Conservation (phyloP, 345 rosid species). For the Arabis alpina region DNA sequence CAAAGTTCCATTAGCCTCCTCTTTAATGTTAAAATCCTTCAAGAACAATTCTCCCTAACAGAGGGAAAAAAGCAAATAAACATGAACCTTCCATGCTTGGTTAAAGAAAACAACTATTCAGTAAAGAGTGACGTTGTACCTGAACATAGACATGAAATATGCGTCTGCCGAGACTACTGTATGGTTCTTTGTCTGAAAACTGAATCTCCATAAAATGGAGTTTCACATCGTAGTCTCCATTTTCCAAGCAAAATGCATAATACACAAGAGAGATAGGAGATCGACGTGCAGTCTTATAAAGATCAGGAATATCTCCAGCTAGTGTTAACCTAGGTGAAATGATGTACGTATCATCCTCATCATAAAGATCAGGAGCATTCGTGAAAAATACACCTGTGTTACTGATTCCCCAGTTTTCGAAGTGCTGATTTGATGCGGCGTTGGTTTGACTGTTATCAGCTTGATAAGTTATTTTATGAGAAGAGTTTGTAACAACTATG, state of each 20-base stretch:
- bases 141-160: conserved; percentile 67
- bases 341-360: neutral
- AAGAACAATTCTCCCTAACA: conserved; percentile 22
- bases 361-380: too few relatives aligned
- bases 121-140: conserved; percentile 18
- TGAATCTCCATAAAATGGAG: conserved; percentile 71
- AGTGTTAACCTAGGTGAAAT: neutral
- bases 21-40: conserved; percentile 56
- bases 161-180: conserved; percentile 52
- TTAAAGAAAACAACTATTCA: too few relatives aligned
- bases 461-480: neutral
- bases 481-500: neutral
- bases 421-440: neutral
- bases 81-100: neutral
- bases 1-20: conserved; percentile 48
- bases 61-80: neutral
- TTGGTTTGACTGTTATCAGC: conserved; percentile 8
- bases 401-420: conserved; percentile 27
- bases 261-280: conserved; percentile 67
- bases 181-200: conserved; percentile 48
- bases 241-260: conserved; percentile 61
- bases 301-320: conserved; percentile 16
- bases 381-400: conserved; percentile 13
- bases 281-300: conserved; percentile 56
- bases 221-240: conserved; percentile 55